A percentile compares a stretch with the other conserved stretches of the same genome.
Conservation (phyloP, 306 rosid genomes). For the Castanospermum australe region DNA sequence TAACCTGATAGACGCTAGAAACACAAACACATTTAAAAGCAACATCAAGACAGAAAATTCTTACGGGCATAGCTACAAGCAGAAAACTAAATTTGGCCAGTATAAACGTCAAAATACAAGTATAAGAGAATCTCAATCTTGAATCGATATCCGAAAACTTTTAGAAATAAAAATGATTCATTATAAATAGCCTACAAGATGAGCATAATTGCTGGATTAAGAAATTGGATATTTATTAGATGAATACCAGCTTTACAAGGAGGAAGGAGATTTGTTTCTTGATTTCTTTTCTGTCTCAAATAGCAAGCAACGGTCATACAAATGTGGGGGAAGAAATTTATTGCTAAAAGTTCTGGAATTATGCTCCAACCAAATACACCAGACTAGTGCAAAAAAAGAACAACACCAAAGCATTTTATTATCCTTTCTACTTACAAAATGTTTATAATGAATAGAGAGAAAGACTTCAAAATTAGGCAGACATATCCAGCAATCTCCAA, state of each 20-base stretch:
- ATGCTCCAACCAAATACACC: neutral
- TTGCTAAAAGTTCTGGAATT: neutral
- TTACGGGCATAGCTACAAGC: neutral
- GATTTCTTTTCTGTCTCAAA: neutral
- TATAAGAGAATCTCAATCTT: neutral
- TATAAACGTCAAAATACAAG: neutral
- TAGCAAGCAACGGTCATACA: too few relatives aligned
- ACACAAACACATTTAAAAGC: conserved; percentile 1
- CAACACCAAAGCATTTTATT: too few relatives aligned
- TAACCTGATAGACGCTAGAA: too few relatives aligned
- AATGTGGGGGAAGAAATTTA: neutral
- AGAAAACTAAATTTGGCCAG: neutral
- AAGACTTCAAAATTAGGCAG: too few relatives aligned
- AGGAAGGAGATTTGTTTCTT: too few relatives aligned
- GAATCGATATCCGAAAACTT: neutral
- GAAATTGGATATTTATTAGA: too few relatives aligned
- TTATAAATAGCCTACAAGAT: neutral
- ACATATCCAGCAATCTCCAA: too few relatives aligned
- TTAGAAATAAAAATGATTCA: neutral
- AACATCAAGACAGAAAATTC: neutral
- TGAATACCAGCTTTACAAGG: too few relatives aligned
- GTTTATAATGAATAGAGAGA: too few relatives aligned
- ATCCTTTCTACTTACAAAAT: too few relatives aligned
- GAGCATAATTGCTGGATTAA: neutral
- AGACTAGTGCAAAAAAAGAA: too few relatives aligned